These are phyloP conservation scores for Mrakia gelida DNA, from an alignment of 768 basidiomycete species.

Conservation along the genomic window DNA sequence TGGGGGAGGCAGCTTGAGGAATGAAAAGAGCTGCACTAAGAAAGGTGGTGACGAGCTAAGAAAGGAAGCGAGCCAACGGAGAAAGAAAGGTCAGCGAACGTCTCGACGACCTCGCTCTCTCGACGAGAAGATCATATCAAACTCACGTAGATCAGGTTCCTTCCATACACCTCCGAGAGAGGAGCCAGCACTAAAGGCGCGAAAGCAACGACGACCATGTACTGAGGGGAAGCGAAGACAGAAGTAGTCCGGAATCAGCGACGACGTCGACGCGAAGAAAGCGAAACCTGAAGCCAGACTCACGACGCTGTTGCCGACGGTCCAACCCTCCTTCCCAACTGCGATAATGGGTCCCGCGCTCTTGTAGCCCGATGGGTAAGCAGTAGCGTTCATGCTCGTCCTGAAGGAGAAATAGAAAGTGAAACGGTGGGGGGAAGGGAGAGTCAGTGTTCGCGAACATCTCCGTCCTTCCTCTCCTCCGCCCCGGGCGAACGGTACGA, in stretches of 20 bases:
- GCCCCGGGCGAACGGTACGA: too few species aligned
- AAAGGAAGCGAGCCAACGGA: neutral
- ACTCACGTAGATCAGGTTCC: constrained; percentile 39
- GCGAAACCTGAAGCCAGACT: constrained; percentile 26
- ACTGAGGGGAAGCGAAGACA: constrained; percentile 31
- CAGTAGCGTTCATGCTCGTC: constrained; percentile 25
- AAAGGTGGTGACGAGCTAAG: constrained; percentile 10
- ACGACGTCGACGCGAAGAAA: too few species aligned
- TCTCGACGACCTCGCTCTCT: too few species aligned
- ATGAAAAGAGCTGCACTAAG: constrained; percentile 38
- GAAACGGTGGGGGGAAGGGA: neutral
- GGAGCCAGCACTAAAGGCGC: constrained; percentile 41
- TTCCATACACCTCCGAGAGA: constrained; percentile 38
- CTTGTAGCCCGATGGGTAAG: constrained; percentile 16
- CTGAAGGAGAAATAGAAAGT: neutral
- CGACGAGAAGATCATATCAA: neutral
- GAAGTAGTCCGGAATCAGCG: constrained; percentile 22
- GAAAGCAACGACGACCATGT: constrained; percentile 37
- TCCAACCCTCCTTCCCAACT: constrained; percentile 1
- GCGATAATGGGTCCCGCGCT: neutral
- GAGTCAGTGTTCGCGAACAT: too few species aligned
- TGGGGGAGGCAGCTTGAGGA: constrained; percentile 37
- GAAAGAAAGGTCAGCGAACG: constrained; percentile 17
- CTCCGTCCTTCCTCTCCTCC: too few species aligned
- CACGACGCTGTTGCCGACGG: constrained; percentile 20